Base-by-base conservation (phyloP, 371 early-diverging fungal genomes). In the Mortierella sp. region DNA sequence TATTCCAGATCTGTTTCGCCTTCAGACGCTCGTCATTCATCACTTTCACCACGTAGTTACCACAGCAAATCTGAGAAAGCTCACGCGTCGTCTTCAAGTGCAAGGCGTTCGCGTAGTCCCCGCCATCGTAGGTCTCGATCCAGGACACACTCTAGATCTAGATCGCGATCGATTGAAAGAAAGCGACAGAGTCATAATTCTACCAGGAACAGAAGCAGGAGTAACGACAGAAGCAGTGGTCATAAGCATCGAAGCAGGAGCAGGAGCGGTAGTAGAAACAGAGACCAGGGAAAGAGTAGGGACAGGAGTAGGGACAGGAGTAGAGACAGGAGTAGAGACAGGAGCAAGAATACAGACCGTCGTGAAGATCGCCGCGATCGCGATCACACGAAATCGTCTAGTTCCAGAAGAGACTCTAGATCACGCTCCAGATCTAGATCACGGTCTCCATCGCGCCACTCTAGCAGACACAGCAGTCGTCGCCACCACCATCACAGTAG, bases 341-440 rank as follows among this genome's bases (percentile, higher is more conserved):
- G 21, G 69, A 62, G 10, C 28, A 72, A 48, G 40, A 62, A 65
- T 40, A 47, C 65, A 43, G 57, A 47, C n/a, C 61, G 62, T 32
- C 67, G 9, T 63, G 45, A 65, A 1, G 21, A 7, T 32, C 16
- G 21, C 24, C 58, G 43, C 28, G 28, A 28, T 16, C 69, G 58
- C 8, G 53, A 59, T n/a, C 72, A 77, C 36, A 68, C 28, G 28
- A 28, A 59, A 43, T 68, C 77, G 0, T 75, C 74, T 10, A 45
- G 58, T 21, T 59, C 72, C 16, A 68, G 66, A 24, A 47, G 47
- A 28, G 53, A 60, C 33, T 76, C 77, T 16, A 33, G 68, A 40
- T 71, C 72, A 11, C 67, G 71, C 21, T 76, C 77, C 1, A 55
- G 68, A 16, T 69, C 78, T 1, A 63, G 75, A 36, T 74, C 75